Evolutionary conservation across 148 eudicot species (phyloP), one percentile per base, ranked within the genome.

Genomic region (Hydrangea macrophylla): DNA sequence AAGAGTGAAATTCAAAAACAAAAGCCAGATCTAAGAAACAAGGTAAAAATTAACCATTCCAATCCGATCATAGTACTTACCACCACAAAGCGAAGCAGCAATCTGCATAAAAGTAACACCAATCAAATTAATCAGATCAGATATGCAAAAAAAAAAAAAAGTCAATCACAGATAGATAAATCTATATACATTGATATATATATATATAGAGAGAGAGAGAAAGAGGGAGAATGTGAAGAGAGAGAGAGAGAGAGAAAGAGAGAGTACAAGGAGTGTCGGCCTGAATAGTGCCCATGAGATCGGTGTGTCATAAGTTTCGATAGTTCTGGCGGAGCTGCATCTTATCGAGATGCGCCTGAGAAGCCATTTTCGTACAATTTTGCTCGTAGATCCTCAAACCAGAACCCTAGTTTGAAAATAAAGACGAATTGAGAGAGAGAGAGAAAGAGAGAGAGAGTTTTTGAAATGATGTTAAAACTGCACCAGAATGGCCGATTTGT

Each of bases 251-350:
- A n/a, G n/a, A n/a, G n/a, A n/a, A n/a, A n/a, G n/a, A n/a, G n/a
- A 30, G 25, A 48, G 28, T 87, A 92, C 98, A 92, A 33, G 92
- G 88, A 70, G 98, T 78, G 39, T 92, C 96, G 12, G 81, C 78
- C 55, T 83, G 84, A 32, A 88, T 72, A 7, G 92, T 75, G 75
- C 68, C 68, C 39, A 80, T 50, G 55, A 90, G 94, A 82, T 92
- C 98, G 60, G 96, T 80, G 81, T 90, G 98, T 96, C 98, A 90
- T 23, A 92, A 71, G 67, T 90, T 90, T 5, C 90, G 92, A 62
- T 70, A 92, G 69, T 83, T 81, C 80, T 92, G 89, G 13, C 98
- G 82, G 27, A 65, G 66, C 76, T 88, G 77, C 96, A 90, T 83
- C 73, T 88, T 92, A 7, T 86, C 82, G 62, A 87, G 4, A 40